Evolutionary conservation across 495 filamentous ascomycete species (phyloP), one percentile per base, ranked within the genome.

Genomic region (Tuber aestivum): DNA sequence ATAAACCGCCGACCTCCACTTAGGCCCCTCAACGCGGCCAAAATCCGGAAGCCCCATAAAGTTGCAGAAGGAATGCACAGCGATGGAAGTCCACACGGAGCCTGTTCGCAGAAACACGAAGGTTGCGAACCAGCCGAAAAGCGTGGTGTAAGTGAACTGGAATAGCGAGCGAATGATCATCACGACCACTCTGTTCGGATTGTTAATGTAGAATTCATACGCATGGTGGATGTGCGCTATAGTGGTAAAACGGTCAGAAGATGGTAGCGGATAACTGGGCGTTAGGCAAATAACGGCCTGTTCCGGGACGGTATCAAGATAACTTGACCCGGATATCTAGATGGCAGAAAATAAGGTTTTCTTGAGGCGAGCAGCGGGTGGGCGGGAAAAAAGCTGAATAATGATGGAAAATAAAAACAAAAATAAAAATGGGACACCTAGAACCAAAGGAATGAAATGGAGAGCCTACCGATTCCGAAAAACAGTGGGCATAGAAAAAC

Each of bases 61-160:
- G 82, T 99, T 99, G 84, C 95, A 98, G 84, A 98, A 97, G 16
- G 89, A 88, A 82, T 99, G 95, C 16, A 90, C 90, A 18, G 91
- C 79, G 65, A 94, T 90, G 20, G 90, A 89, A 14, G 92, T 90
- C 69, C 88, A 85, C 48, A 97, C 80, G 35, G 91, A 95, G 0
- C 94, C 95, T 0, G 94, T 95, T 48, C 95, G 90, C 10, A 99
- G 82, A 79, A 92, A 97, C n/a, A 97, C 45, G 78, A 98, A 99
- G 5, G 92, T 92, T 0, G 93, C 94, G 85, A 89, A 97, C 85
- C 93, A 94, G 70, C 95, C 95, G 78, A 99, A 99, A 38, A 98
- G 82, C 27, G 93, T 93, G 7, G 95, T 98, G 82, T 96, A 99
- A n/a, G 87, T 86, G 79, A 99, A 91, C 82, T 99, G 95, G 77